These are phyloP conservation scores for Botrytis byssoidea DNA, from an alignment of 2,329 filamentous ascomycete species.

Conservation along the genomic window DNA sequence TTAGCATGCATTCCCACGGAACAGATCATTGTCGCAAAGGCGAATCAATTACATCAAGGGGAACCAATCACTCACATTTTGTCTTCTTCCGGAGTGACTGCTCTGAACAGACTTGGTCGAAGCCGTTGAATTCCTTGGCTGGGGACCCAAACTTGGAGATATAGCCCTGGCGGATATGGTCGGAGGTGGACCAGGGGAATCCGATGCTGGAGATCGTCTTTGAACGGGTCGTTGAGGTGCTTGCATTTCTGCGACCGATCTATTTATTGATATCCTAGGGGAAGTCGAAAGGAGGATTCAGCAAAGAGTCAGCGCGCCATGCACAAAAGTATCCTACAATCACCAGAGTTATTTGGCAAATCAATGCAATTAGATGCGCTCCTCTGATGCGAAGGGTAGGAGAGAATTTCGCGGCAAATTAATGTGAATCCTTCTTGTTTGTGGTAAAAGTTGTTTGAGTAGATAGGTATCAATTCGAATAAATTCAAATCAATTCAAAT, in stretches of 20 bases:
- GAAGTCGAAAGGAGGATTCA: constrained; percentile 12
- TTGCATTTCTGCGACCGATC: constrained; percentile 47
- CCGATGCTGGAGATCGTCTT: constrained; percentile 62
- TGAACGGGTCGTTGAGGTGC: constrained; percentile 55
- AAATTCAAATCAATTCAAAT: background rate
- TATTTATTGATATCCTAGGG: constrained; percentile 3
- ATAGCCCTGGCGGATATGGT: constrained; percentile 56
- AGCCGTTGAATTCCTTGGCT: constrained; percentile 62
- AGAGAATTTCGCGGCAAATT: background rate
- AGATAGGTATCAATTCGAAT: background rate
- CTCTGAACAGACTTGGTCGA: constrained; percentile 60
- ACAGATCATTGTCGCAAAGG: background rate
- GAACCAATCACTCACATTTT: constrained; percentile 54
- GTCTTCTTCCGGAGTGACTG: constrained; percentile 49
- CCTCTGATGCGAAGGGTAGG: background rate
- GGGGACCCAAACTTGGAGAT: constrained; percentile 54
- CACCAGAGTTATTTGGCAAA: background rate
- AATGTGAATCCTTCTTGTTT: background rate
- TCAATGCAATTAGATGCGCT: background rate
- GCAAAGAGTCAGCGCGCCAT: constrained; percentile 23
- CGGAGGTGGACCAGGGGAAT: constrained; percentile 54
- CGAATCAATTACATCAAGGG: background rate
- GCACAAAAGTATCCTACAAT: background rate
- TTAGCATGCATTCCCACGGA: constrained; percentile 12
- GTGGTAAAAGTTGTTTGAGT: background rate